phyloP scores from a whole-genome alignment of 495 filamentous ascomycete species.

The Pyrenopolyporus hunteri region DNA sequence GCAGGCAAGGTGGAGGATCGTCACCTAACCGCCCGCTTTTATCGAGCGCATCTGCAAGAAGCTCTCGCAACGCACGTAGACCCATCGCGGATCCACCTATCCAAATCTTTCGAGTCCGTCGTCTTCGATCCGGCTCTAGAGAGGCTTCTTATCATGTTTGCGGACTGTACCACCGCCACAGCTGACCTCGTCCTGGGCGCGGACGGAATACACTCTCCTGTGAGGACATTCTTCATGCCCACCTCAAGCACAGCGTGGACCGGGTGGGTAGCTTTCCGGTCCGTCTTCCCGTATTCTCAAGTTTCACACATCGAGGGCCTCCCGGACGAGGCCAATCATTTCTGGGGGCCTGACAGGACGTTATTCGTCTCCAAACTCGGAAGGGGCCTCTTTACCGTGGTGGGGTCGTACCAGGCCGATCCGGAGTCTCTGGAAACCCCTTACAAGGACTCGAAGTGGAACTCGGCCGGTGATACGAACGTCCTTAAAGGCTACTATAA shows the following conservation, averaged over 20 bases:
- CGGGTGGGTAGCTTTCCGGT: constrained; percentile 54
- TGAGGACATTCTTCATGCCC: constrained; percentile 48
- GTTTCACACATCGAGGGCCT: constrained; percentile 49
- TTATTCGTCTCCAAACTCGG: constrained; percentile 57
- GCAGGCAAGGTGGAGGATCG: constrained; percentile 46
- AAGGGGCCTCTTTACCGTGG: constrained; percentile 51
- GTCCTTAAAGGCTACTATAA: constrained; percentile 48
- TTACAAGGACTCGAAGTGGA: constrained; percentile 50
- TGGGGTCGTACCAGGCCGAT: constrained; percentile 52
- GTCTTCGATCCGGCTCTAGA: neutral
- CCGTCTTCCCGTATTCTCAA: constrained; percentile 52
- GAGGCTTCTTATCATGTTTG: constrained; percentile 35
- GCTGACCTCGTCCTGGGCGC: constrained; percentile 46
- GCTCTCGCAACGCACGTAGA: constrained; percentile 52
- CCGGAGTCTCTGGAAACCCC: constrained; percentile 45
- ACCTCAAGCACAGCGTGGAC: constrained; percentile 51
- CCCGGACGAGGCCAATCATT: constrained; percentile 54
- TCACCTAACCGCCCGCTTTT: constrained; percentile 55
- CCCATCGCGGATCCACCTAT: constrained; percentile 38
- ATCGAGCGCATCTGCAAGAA: constrained; percentile 55
- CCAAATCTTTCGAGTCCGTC: constrained; percentile 33
- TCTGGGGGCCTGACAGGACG: constrained; percentile 56
- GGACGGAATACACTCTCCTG: constrained; percentile 44
- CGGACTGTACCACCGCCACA: constrained; percentile 34
- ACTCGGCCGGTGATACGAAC: constrained; percentile 48